Conservation (phyloP, 2,329 filamentous ascomycete genomes). For the Diplodia sapinea region DNA sequence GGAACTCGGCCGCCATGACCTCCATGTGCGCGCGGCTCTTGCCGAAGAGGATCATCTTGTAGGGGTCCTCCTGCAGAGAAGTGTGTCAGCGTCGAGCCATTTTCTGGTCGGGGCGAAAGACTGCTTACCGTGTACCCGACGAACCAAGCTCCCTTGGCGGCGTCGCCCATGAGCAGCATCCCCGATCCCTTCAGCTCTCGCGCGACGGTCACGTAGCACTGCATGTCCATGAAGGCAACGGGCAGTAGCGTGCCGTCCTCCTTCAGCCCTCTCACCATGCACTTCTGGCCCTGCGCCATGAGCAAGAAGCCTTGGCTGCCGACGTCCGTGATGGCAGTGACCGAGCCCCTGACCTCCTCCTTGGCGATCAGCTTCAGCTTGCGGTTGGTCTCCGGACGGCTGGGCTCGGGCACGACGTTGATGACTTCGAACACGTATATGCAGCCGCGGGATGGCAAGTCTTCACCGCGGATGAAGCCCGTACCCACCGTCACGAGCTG, state of each 20-base stretch:
- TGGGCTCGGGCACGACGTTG: constrained; percentile 87
- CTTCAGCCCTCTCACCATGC: constrained; percentile 93
- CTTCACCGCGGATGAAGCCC: constrained; percentile 84
- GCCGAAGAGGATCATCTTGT: constrained; percentile 90
- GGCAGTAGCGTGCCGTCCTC: constrained; percentile 92
- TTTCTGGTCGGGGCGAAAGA: neutral
- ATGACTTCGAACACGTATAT: constrained; percentile 93
- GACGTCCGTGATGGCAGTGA: constrained; percentile 83
- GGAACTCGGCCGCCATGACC: constrained; percentile 80
- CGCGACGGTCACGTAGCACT: constrained; percentile 85
- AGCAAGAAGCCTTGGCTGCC: constrained; percentile 88
- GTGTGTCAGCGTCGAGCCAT: constrained; percentile 17
- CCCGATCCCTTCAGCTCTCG: constrained; percentile 84
- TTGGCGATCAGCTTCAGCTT: constrained; percentile 84
- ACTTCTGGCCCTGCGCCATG: constrained; percentile 93
- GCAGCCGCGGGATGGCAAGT: constrained; percentile 81
- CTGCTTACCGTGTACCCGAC: constrained; percentile 77
- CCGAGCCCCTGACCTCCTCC: constrained; percentile 90
- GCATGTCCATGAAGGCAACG: constrained; percentile 97
- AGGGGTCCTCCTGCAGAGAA: constrained; percentile 76
- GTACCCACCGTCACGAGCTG: constrained; percentile 86
- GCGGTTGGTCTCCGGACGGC: constrained; percentile 81
- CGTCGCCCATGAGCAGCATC: constrained; percentile 85
- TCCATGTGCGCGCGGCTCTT: constrained; percentile 82
- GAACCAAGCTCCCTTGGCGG: constrained; percentile 94